phyloP scores from a whole-genome alignment of 75 land plant genomes.

The Cryptomeria japonica region DNA sequence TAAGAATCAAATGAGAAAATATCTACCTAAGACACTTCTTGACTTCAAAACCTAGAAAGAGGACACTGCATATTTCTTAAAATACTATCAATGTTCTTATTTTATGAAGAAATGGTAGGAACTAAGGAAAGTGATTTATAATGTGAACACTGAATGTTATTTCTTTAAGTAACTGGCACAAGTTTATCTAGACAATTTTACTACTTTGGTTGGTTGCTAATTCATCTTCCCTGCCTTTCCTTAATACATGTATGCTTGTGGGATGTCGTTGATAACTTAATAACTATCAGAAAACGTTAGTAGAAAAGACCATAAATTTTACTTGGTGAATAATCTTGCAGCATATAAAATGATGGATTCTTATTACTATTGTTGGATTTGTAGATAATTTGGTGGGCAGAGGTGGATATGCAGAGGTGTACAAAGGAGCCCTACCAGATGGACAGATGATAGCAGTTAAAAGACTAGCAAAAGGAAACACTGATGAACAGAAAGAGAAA shows the following conservation, averaged over 20 bases:
- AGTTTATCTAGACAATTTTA: background rate
- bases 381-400: conserved; percentile 87
- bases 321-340: background rate
- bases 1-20: background rate
- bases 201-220: background rate
- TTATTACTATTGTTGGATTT: background rate
- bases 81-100: background rate
- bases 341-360: background rate
- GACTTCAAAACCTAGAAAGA: background rate
- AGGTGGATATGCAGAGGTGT: conserved; percentile 94
- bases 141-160: background rate
- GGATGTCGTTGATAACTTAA: background rate
- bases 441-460: conserved; percentile 88
- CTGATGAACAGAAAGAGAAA: conserved; percentile 75
- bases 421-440: conserved; percentile 55
- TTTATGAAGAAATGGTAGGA: background rate
- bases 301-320: background rate
- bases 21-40: background rate
- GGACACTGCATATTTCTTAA: background rate
- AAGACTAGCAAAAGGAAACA: conserved; percentile 53
- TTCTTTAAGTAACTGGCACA: background rate
- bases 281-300: background rate
- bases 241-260: background rate
- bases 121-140: background rate
- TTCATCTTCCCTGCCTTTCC: background rate